A percentile compares a stretch with the other conserved stretches of the same genome.
phyloP scores from a whole-genome alignment of 495 filamentous ascomycete species.

The Podospora sp. region DNA sequence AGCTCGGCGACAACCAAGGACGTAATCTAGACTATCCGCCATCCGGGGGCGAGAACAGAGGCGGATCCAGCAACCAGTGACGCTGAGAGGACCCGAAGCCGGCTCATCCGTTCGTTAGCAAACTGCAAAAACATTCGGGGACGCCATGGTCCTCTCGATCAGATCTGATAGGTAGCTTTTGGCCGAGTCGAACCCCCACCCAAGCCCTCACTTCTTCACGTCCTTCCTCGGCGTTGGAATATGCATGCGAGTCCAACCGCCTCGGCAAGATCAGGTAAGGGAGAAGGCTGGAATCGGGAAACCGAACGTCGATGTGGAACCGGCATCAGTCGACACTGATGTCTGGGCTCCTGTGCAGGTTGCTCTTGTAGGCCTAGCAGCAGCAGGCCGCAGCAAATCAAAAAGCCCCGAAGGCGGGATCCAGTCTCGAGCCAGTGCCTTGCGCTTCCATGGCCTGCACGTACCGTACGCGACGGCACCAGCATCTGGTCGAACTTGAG shows the following conservation, averaged over 20 bases:
- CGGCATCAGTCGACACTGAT: not conserved
- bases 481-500: too few relatives aligned
- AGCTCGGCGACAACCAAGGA: not conserved
- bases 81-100: not conserved
- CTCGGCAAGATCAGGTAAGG: not conserved
- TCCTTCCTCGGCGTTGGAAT: not conserved
- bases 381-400: not conserved
- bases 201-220: not conserved
- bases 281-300: conserved; percentile 5
- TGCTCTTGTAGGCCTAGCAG: conserved; percentile 4
- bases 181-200: not conserved
- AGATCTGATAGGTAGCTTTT: not conserved
- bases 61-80: not conserved
- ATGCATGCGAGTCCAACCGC: conserved; percentile 11
- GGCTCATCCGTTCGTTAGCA: conserved; percentile 8
- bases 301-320: not conserved
- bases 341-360: not conserved
- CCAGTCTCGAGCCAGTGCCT: conserved; percentile 3
- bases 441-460: conserved; percentile 4
- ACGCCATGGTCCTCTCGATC: conserved; percentile 1
- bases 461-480: not conserved
- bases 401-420: conserved; percentile 8
- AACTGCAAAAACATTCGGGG: conserved; percentile 2
- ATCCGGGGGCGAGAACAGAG: not conserved
- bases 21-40: not conserved